Evolutionary conservation across 345 rosid species (phyloP), one percentile per base, ranked within the genome.

Genomic region (Eucalyptus coolabah): DNA sequence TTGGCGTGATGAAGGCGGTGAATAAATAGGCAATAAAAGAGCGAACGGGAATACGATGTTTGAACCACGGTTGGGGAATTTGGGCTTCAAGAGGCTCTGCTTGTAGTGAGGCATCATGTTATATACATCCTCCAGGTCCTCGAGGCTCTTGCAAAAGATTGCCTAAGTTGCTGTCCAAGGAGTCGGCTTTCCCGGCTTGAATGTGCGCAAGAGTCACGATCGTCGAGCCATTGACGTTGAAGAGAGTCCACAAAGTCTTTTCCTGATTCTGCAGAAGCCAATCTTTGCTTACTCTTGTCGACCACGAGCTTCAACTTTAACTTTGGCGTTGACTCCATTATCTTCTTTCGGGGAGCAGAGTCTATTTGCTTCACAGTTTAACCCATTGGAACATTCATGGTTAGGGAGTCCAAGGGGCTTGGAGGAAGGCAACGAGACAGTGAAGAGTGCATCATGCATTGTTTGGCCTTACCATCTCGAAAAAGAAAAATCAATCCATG

Each of bases 221-320:
- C 9, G 91, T 90, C 83, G 90, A 51, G 60, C 89, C 86, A 9
- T 89, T 87, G 8, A 91, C 50, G 77, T 30, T 32, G 82, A 93
- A 90, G 5, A 92, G 91, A 92, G 88, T 92, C 94, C 9, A 93
- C 91, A 28, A 92, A 89, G 9, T 90, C 92, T 83, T 92, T 92
- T 7, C 91, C 90, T 2, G 91, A 90, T 86, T 94, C 94, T 0
- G 93, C 91, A 83, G 88, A 92, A 1, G 89, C 44, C 13, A 92
- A 89, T 87, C 13, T 92, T 28, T 24, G 67, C 82, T 72, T 72
- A 15, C 82, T 72, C 82, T 72, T 34, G 81, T 72, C 45, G 26
- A 19, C 18, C 44, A 72, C 26, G 26, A 34, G 26, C 44, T 72
- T 72, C 82, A 19, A 37, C 44, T 72, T 18, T 13, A 19, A 34